Base-by-base conservation (phyloP, 805 yeast genomes). In the Dipodascus albidus region DNA sequence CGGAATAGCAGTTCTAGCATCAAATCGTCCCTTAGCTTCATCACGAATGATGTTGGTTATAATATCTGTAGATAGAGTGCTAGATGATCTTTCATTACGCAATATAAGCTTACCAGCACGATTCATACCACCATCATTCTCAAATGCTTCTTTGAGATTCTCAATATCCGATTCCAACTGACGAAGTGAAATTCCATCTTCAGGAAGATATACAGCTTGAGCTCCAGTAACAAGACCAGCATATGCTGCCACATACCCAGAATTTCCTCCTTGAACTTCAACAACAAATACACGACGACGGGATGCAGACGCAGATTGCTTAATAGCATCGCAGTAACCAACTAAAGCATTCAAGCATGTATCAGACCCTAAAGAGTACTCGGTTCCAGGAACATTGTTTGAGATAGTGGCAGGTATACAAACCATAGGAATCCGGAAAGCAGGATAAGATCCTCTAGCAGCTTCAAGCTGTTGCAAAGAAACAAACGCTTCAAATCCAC, bases 341-440 rank as follows among this genome's bases (percentile, higher is more conserved):
- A 89, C 88, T 63, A 93, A 76, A 8, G 93, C 74, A 70, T 93
- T 93, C 74, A 93, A 74, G 74, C 99, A 95, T 9, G 99, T 93
- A 68, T 93, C 99, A 11, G 89, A 77, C 54, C 99, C 99, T 55
- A 93, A 72, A 0, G 97, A 89, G 70, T 89, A 89, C 70, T 93
- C 97, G 1, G 98, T 85, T 56, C 99, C 99, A n/a, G 99, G 99
- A 51, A 93, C 98, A 62, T 93, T 93, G 73, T 93, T 93, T 17
- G 97, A 89, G 58, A 93, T 87, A 1, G 99, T 93, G 1, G 98
- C 91, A 11, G 99, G 99, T 59, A 93, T 77, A 61, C 87, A 80
- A 47, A 87, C 85, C 87, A 91, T 83, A 58, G 99, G 99, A 59
- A 93, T 89, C 69, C 91, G 81, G 73, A 93, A 87, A 24, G 91